These are phyloP conservation scores for Hyphopichia fennica DNA, from an alignment of 1,139 yeast species.

Conservation along the genomic window DNA sequence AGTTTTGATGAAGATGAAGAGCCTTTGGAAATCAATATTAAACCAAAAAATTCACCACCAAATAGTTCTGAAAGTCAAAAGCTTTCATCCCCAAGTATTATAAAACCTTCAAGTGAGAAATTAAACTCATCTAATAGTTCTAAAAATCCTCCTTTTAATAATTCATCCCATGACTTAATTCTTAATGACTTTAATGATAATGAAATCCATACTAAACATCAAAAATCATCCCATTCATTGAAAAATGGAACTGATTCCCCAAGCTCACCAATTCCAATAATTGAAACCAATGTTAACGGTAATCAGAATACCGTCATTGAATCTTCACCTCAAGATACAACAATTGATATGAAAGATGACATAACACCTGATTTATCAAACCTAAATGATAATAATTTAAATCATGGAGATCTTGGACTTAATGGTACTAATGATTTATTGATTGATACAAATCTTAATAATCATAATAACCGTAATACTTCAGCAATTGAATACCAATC, in stretches of 20 bases:
- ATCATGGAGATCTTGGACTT: background rate
- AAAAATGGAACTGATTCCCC: background rate
- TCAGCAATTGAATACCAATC: background rate
- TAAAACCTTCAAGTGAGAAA: background rate
- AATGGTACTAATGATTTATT: background rate
- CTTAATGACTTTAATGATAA: constrained; percentile 1
- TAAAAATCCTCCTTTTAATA: background rate
- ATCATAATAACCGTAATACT: background rate
- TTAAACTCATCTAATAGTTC: background rate
- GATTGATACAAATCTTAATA: background rate
- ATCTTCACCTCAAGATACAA: constrained; percentile 1
- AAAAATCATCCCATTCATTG: background rate
- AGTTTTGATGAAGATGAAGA: constrained; percentile 1
- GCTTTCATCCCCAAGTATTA: constrained; percentile 1
- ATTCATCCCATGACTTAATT: background rate
- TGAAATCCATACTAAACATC: background rate
- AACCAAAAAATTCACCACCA: constrained; percentile 3
- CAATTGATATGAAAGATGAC: constrained; percentile 1
- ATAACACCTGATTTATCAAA: background rate
- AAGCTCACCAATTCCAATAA: background rate
- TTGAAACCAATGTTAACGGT: constrained; percentile 2
- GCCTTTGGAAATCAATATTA: constrained; percentile 6
- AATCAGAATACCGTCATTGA: background rate
- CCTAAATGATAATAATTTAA: background rate
- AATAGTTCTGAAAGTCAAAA: background rate